Conservation (phyloP, 371 early-diverging fungal genomes). For the Mucor velutinosus region DNA sequence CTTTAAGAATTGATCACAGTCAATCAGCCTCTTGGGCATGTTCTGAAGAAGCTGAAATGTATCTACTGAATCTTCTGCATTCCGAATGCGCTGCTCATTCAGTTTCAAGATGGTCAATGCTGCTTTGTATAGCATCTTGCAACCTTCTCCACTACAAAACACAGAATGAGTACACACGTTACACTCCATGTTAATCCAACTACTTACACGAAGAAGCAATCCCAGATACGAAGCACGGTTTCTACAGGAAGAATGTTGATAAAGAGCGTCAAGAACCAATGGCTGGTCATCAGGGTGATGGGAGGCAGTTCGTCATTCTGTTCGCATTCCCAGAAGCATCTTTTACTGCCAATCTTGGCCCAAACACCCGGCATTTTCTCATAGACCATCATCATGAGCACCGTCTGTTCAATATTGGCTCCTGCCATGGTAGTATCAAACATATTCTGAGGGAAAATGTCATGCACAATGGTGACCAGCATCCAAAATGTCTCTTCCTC, state of each 20-base stretch:
- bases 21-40: conserved; percentile 66
- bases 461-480: conserved; percentile 72
- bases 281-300: conserved; percentile 76
- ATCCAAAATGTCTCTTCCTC: conserved; percentile 84
- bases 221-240: conserved; percentile 81
- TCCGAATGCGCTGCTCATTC: conserved; percentile 65
- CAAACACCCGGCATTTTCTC: conserved; percentile 63
- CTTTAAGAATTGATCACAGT: conserved; percentile 74
- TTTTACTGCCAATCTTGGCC: conserved; percentile 54
- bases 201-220: conserved; percentile 75
- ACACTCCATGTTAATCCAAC: not conserved
- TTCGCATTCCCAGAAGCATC: conserved; percentile 56
- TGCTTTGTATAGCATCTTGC: conserved; percentile 75
- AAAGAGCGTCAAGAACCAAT: conserved; percentile 85
- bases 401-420: conserved; percentile 74
- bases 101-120: conserved; percentile 76
- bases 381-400: conserved; percentile 66
- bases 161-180: not conserved
- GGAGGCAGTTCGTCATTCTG: conserved; percentile 60
- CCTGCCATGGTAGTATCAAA: conserved; percentile 82
- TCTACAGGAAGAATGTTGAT: conserved; percentile 80
- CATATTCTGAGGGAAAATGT: conserved; percentile 75
- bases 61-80: conserved; percentile 66
- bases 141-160: conserved; percentile 61
- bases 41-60: conserved; percentile 65